Base-by-base conservation (phyloP, 371 early-diverging fungal species). In the Mucor plumbeus region DNA sequence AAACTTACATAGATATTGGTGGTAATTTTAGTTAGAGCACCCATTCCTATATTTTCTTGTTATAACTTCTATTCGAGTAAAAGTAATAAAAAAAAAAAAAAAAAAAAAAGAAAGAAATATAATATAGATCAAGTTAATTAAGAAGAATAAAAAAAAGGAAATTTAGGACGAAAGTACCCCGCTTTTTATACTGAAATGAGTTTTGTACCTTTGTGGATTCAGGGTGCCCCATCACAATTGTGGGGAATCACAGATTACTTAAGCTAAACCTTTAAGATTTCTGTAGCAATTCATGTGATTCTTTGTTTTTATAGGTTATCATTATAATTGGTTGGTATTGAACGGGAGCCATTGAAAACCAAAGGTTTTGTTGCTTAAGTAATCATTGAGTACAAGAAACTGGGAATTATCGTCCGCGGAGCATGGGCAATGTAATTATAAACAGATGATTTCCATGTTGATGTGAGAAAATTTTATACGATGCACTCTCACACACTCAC, bases 1-100 rank as follows among this genome's bases (percentile, higher is more conserved):
- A 58, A 35, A 65, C 71, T 59, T 67, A 76, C 80, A 59, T 79
- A 79, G 63, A 79, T 70, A 67, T 79, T 79, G 36, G 69, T 69
- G 34, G 76, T 71, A n/a, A 78, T 17, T 64, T 21, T 64, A 41
- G 69, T 55, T 19, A 61, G 36, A 55, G 21, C 19, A 61, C 67
- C 56, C 67, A 67, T 67, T n/a, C 15, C 40, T 17, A 35, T 47
- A 26, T 41, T 4, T 59, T 43, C 6, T 61, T n/a, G n/a, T 7
- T 34, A 26, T 26, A 26, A 26, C 26, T 26, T 26, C 26, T 26
- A 26, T 26, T 26, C 26, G 26, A 26, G 26, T 26, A 26, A 26
- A 26, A 26, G 26, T 26, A 26, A 26, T 1, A 26, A 26, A 26
- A 26, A 26, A 26, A 26, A 26, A 26, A 26, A 26, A 26, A 26